Evolutionary conservation across 1,139 yeast species (phyloP), one percentile per base, ranked within the genome.

Genomic region (Wickerhamiella infanticola): DNA sequence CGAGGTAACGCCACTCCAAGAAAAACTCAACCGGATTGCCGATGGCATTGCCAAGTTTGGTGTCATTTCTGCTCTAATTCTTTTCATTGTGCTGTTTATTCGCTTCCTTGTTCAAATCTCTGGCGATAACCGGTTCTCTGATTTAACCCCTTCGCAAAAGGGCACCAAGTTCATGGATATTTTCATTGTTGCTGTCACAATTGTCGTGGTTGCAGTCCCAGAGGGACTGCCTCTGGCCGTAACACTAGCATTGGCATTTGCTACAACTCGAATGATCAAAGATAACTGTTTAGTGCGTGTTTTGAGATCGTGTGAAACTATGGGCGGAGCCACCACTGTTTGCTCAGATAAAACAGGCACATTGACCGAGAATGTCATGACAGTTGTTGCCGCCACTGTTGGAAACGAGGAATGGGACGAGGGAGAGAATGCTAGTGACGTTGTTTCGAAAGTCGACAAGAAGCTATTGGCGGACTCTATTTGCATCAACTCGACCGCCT

Each of bases 271-370:
- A 64, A 90, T 90, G 98, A 88, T 95, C 26, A 84, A 83, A 62
- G 95, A 90, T 62, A 94, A 94, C 56, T 90, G 90, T 61, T 69
- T 90, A 58, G 98, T 90, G n/a, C 76, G 98, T 56, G 95, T 85
- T 5, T 71, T 90, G 55, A 80, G 79, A 58, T 81, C 95, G 42
- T 90, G 98, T 72, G 99, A 90, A 64, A 90, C 95, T 13, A 90
- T 90, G 98, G 98, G 99, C 43, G 88, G 95, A 41, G 98, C 97
- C 3, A 90, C 98, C 11, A 90, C 96, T 3, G 73, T 90, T 45
- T 93, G 98, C 63, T 85, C 97, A 0, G 99, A 90, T 66, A 90
- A 90, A 63, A 90, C 98, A 1, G 98, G 98, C 50, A 90, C 98
- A 9, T 72, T 90, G 48, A 90, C 98, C 1, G 94, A 86, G 63